Base-by-base conservation (phyloP, 352 stramenopile species). In the Phytophthora cactorum region DNA sequence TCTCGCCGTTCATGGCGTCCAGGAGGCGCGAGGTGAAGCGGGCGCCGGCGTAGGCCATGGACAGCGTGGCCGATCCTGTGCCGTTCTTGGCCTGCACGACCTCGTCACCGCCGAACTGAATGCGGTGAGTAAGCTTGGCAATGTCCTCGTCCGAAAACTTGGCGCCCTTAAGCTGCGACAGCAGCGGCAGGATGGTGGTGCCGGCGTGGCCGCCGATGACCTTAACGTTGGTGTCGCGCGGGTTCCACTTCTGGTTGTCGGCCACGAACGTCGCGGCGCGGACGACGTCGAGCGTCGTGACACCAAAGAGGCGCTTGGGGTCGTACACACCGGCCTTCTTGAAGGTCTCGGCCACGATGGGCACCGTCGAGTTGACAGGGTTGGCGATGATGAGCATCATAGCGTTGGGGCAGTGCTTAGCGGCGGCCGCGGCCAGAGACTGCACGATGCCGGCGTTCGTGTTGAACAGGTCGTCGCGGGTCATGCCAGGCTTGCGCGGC, bases 301-400 rank as follows among this genome's bases (percentile, higher is more conserved):
- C 97, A 66, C 98, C 98, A 66, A 98, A 98, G 43, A 99, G 86
- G 61, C 98, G 98, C 75, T 98, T 98, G 22, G 92, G 91, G 83
- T 99, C 82, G 87, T 99, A 99, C 34, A 98, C 95, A 43, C 91
- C 91, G 34, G 79, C 70, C 73, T 98, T 97, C 88, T 99, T 99
- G 64, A 99, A 92, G 5, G 98, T 97, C 85, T 99, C 98, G 46
- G 97, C 97, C 51, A 98, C 98, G 74, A 99, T 99, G 22, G 98
- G 98, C 59, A 99, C 97, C 15, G 97, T 99, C 46, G 94, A 99
- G 88, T 99, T 99, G 69, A 99, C 97, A 7, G 98, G 98, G 88
- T 99, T 99, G 66, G 91, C 97, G 77, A 99, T 99, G 79, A 99
- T 98, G 47, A 98, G 78, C 58, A 98, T 85, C 78, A 93, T 95